A percentile compares a stretch with the other conserved stretches of the same genome.
These are phyloP conservation scores for Candida broadrunensis DNA, from an alignment of 805 yeast species.

Conservation along the genomic window DNA sequence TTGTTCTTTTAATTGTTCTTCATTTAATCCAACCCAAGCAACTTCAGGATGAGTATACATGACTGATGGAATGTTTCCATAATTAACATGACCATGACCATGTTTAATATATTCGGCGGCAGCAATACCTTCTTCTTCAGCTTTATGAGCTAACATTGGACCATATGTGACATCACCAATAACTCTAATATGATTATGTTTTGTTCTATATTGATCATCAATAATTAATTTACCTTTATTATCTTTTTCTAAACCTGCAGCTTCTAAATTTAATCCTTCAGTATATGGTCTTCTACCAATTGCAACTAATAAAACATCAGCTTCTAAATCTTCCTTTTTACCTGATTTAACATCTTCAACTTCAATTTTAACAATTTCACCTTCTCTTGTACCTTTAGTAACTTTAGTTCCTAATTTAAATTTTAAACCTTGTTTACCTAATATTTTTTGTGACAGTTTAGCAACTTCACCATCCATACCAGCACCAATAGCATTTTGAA, in stretches of 20 bases:
- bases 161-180: constrained; percentile 99
- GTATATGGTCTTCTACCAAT: constrained; percentile 99
- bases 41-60: constrained; percentile 99
- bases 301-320: constrained; percentile 94
- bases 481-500: constrained; percentile 89
- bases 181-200: constrained; percentile 89
- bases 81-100: constrained; percentile 98
- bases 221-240: constrained; percentile 91
- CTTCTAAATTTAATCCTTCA: constrained; percentile 84
- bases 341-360: constrained; percentile 89
- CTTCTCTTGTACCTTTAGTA: constrained; percentile 78
- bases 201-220: constrained; percentile 90
- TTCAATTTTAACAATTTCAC: constrained; percentile 82
- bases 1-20: constrained; percentile 88
- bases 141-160: constrained; percentile 99
- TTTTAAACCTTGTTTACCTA: constrained; percentile 92
- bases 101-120: constrained; percentile 91
- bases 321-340: constrained; percentile 71
- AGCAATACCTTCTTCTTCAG: constrained; percentile 99
- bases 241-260: constrained; percentile 86
- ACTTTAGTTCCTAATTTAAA: constrained; percentile 94
- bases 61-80: constrained; percentile 95
- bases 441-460: constrained; percentile 81
- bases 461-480: constrained; percentile 98
- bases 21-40: constrained; percentile 98